Conservation (phyloP, 352 stramenopile genomes). For the Phytophthora pinifolia region DNA sequence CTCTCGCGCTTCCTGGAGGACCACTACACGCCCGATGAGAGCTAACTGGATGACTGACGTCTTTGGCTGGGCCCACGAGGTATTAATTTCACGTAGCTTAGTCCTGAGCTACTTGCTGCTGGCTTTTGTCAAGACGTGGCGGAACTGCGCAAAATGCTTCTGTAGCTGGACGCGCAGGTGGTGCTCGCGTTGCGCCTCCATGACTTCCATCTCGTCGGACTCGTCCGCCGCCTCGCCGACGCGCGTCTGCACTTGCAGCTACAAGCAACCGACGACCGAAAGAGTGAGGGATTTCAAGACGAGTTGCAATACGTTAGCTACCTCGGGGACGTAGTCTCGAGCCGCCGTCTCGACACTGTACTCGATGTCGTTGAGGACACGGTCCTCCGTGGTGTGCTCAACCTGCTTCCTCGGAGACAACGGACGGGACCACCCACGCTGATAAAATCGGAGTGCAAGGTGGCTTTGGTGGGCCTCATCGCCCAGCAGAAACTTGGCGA, state of each 20-base stretch:
- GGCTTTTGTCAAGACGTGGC: constrained; percentile 6
- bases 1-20: constrained; percentile 82
- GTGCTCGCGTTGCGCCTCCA: constrained; percentile 37
- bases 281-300: background rate
- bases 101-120: constrained; percentile 8
- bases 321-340: constrained; percentile 47
- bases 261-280: background rate
- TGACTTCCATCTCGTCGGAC: constrained; percentile 35
- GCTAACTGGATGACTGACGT: constrained; percentile 16
- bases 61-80: background rate
- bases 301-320: background rate
- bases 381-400: constrained; percentile 15
- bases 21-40: constrained; percentile 65
- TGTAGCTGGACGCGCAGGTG: constrained; percentile 46
- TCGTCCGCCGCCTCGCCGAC: constrained; percentile 27
- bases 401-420: constrained; percentile 29
- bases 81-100: constrained; percentile 30
- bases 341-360: constrained; percentile 28
- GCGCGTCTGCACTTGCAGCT: constrained; percentile 29
- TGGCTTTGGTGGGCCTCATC: constrained; percentile 35
- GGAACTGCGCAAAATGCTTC: constrained; percentile 63
- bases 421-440: constrained; percentile 45
- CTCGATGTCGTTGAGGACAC: constrained; percentile 29
- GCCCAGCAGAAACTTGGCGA: constrained; percentile 40
- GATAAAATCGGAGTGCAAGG: constrained; percentile 49